A percentile compares a stretch with the other conserved stretches of the same genome.
Conservation (phyloP, 1,284 basidiomycete genomes). For the Ganoderma leucocontextum region DNA sequence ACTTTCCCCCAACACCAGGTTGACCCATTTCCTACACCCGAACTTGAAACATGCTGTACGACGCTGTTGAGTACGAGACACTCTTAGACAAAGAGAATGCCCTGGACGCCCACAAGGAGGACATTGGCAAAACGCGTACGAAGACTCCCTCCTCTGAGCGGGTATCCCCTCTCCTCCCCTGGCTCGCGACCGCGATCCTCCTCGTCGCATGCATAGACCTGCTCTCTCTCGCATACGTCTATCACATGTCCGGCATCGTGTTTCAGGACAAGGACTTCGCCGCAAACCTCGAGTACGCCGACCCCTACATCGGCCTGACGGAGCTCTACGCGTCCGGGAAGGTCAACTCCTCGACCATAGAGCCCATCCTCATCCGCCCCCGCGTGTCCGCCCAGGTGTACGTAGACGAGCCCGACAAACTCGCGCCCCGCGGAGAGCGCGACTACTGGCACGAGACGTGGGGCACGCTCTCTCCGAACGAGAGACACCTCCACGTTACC, state of each 20-base stretch:
- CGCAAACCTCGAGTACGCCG: constrained; percentile 28
- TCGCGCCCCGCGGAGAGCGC: neutral
- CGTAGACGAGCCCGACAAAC: neutral
- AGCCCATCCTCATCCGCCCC: neutral
- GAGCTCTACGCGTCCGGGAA: constrained; percentile 28
- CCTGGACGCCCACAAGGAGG: neutral
- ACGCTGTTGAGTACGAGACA: neutral
- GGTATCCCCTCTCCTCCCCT: neutral
- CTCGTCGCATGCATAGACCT: neutral
- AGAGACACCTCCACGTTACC: neutral
- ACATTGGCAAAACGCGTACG: neutral
- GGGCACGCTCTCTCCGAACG: neutral
- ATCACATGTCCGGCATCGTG: constrained; percentile 9
- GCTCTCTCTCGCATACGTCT: neutral
- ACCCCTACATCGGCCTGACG: constrained; percentile 32
- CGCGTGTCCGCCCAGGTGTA: neutral
- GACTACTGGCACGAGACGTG: neutral
- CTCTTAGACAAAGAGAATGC: neutral
- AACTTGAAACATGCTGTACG: neutral
- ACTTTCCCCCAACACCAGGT: too few relatives aligned
- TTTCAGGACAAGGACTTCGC: constrained; percentile 25
- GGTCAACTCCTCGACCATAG: constrained; percentile 16
- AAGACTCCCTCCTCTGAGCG: neutral
- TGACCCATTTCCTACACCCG: neutral
- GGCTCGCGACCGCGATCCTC: neutral